A percentile compares a stretch with the other conserved stretches of the same genome.
phyloP scores from a whole-genome alignment of 495 filamentous ascomycete genomes.

The Trichoderma virens region DNA sequence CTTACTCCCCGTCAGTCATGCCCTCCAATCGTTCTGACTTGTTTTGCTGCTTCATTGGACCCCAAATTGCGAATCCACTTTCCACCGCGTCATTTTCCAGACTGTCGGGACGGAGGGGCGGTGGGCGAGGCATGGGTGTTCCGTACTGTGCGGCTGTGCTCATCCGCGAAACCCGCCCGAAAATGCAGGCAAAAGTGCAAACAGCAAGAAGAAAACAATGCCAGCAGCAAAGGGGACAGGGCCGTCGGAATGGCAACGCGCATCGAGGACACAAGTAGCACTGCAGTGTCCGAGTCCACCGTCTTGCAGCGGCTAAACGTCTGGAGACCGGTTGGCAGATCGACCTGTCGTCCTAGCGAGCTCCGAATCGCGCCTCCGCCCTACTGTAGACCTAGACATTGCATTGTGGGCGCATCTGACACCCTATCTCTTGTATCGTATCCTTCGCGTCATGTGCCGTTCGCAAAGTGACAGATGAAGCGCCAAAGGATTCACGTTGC shows the following conservation, averaged over 20 bases:
- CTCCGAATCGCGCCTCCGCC: not conserved
- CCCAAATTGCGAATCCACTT: slow-evolving; percentile 1
- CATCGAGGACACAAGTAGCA: not conserved
- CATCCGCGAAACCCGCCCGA: slow-evolving; percentile 1
- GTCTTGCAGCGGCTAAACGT: not conserved
- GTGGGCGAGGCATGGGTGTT: not conserved
- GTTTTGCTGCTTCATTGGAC: not conserved
- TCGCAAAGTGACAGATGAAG: too few species aligned
- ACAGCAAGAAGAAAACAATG: not conserved
- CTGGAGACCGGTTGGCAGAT: not conserved
- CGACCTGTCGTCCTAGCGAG: slow-evolving; percentile 2
- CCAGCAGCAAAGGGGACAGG: not conserved
- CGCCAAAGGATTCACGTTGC: too few species aligned
- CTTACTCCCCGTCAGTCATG: not conserved
- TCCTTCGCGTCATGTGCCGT: not conserved
- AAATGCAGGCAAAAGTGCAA: not conserved
- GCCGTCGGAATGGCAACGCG: not conserved
- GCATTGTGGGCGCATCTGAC: not conserved
- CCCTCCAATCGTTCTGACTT: not conserved
- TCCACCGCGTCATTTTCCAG: slow-evolving; percentile 8
- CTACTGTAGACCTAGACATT: too few species aligned
- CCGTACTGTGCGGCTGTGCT: not conserved
- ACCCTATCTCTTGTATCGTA: slow-evolving; percentile 4
- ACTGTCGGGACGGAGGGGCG: slow-evolving; percentile 5
- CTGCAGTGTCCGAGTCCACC: not conserved